Base-by-base conservation (phyloP, 306 rosid genomes). In the Begonia peltatifolia region DNA sequence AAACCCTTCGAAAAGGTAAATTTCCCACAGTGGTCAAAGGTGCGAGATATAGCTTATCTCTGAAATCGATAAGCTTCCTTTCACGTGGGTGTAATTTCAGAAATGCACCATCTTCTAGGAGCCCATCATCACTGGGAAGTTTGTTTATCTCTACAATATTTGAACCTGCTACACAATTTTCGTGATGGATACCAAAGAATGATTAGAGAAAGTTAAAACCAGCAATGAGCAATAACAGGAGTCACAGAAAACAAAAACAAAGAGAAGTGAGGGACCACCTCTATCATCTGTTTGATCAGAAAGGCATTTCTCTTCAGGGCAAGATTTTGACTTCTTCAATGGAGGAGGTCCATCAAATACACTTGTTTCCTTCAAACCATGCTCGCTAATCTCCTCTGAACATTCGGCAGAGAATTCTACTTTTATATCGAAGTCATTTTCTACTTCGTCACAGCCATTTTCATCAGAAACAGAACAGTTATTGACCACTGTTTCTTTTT, bases 21-120 rank as follows among this genome's bases (percentile, higher is more conserved):
- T 90, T 89, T 49, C 97, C 97, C 61, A 85, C 97, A 9, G 97
- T 90, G 44, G 97, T 90, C 71, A 85, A 76, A 70, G 97, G 94
- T 13, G 97, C 97, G 65, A 90, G 92, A 69, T 90, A 90, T 66
- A 90, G 56, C 71, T 85, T 90, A 4, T 85, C 87, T 68, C 87
- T 76, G 46, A 72, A 85, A 75, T 90, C 97, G 59, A 90, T 76
- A 58, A 90, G 82, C 84, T 70, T 90, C 74, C 73, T 90, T 68
- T 90, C 97, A 50, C 87, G 87, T 46, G 73, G 72, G 67, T 80
- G 87, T 59, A 54, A 16, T 68, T 71, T 90, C 62, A 85, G 60
- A 75, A 87, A 76, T 63, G 54, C 53, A 59, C 82, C 95, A 50
- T 54, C 30, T 30, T 30, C 38, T 30, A 30, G 38, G 38, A 30